phyloP scores from a whole-genome alignment of 78 protist species.

The Dictyostelium intermedium region DNA sequence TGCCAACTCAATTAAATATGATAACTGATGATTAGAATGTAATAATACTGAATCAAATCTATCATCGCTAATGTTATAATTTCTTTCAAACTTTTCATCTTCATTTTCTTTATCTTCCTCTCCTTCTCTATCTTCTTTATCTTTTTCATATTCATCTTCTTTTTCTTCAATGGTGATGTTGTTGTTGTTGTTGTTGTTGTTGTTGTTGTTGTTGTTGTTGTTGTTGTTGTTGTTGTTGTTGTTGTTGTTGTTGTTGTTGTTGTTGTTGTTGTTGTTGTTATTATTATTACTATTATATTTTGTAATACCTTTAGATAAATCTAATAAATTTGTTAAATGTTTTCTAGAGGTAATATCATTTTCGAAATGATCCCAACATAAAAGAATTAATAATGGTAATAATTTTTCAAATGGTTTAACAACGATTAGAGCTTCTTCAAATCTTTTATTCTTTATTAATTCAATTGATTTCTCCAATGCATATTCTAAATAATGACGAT shows the following conservation, averaged over 20 bases:
- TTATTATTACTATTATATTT: neutral
- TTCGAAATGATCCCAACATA: constrained; percentile 72
- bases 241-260: neutral
- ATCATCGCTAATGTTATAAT: neutral
- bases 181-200: neutral
- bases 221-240: neutral
- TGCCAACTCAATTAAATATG: constrained; percentile 52
- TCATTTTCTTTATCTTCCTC: neutral
- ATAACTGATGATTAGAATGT: constrained; percentile 51
- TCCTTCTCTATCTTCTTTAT: neutral
- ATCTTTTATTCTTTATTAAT: constrained; percentile 17
- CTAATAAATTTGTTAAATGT: constrained; percentile 1
- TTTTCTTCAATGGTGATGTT: neutral
- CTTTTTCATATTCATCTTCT: neutral
- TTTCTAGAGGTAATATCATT: constrained; percentile 42
- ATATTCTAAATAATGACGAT: constrained; percentile 47
- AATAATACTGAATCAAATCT: constrained; percentile 20
- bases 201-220: neutral
- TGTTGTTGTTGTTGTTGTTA: neutral
- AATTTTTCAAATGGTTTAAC: constrained; percentile 50
- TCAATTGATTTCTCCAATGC: constrained; percentile 31
- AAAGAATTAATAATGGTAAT: constrained; percentile 40
- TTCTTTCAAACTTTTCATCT: neutral
- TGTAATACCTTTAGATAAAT: neutral
- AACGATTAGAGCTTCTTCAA: constrained; percentile 28